Evolutionary conservation across 2,329 filamentous ascomycete species (phyloP).

Genomic region (Penicillium rolfsii): DNA sequence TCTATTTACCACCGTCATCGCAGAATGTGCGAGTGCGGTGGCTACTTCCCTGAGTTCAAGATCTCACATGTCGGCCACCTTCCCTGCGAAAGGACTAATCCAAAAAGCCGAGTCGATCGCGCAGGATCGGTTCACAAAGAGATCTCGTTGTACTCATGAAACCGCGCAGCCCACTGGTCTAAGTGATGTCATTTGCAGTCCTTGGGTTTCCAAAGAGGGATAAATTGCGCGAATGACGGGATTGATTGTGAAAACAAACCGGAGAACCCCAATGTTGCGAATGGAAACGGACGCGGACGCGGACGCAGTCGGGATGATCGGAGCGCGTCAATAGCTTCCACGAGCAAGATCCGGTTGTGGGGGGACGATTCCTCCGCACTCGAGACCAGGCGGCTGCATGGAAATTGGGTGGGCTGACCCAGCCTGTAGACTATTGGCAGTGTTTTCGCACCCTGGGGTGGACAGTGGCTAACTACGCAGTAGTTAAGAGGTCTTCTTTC

Average conservation of each 20-base stretch:
- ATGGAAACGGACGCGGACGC: slow-evolving; percentile 13
- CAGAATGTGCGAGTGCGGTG: background rate
- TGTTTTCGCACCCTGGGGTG: slow-evolving; percentile 20
- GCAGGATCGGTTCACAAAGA: slow-evolving; percentile 15
- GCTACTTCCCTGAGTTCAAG: background rate
- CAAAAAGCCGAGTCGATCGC: slow-evolving; percentile 16
- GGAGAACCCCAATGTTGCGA: slow-evolving; percentile 16
- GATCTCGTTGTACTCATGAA: slow-evolving; percentile 11
- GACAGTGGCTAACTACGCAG: background rate
- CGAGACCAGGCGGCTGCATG: slow-evolving; percentile 9
- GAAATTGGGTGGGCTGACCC: background rate
- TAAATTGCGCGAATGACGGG: slow-evolving; percentile 8
- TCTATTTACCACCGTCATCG: background rate
- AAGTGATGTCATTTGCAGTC: slow-evolving; percentile 27
- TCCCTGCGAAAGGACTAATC: slow-evolving; percentile 8
- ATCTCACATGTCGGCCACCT: slow-evolving; percentile 11
- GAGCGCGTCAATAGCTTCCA: slow-evolving; percentile 6
- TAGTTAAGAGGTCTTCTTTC: background rate
- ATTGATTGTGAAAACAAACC: slow-evolving; percentile 17
- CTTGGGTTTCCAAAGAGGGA: slow-evolving; percentile 14
- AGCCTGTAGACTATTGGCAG: slow-evolving; percentile 23
- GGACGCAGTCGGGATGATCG: slow-evolving; percentile 25
- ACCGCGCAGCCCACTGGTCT: background rate
- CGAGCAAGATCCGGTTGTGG: slow-evolving; percentile 10
- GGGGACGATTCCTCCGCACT: slow-evolving; percentile 11